Conservation (phyloP, 805 yeast species). For the Starmerella bombi region DNA sequence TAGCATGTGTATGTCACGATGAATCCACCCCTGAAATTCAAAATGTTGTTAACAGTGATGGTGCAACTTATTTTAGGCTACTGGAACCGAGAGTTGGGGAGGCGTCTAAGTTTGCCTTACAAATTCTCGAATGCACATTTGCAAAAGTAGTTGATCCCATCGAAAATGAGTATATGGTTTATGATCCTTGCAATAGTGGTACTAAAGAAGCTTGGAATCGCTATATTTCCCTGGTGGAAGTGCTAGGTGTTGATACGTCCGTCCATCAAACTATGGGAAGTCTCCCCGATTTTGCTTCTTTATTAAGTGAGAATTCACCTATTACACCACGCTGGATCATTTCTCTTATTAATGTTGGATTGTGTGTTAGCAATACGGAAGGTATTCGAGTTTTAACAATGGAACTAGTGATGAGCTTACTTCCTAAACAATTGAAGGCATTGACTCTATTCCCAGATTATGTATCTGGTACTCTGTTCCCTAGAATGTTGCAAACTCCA, state of each 20-base stretch:
- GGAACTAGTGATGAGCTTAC: conserved; percentile 42
- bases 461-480: conserved; percentile 37
- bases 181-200: conserved; percentile 27
- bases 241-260: conserved; percentile 72
- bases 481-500: conserved; percentile 49
- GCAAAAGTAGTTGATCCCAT: conserved; percentile 28
- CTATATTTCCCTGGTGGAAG: conserved; percentile 62
- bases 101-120: conserved; percentile 42
- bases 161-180: conserved; percentile 32
- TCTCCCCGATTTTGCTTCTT: conserved; percentile 41
- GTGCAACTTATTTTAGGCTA: conserved; percentile 5
- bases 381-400: conserved; percentile 55
- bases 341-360: conserved; percentile 58
- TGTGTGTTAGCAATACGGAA: conserved; percentile 58
- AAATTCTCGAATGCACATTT: conserved; percentile 51
- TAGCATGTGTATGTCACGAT: conserved; percentile 2
- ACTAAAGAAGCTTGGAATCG: conserved; percentile 51
- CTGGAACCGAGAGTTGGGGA: conserved; percentile 3
- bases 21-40: background rate
- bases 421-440: conserved; percentile 33
- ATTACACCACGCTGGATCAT: conserved; percentile 63
- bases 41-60: background rate
- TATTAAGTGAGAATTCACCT: conserved; percentile 38
- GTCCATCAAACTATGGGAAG: conserved; percentile 78
- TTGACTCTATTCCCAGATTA: conserved; percentile 35